These are phyloP conservation scores for Volvariella surrecta DNA, from an alignment of 1,284 basidiomycete species.

Conservation along the genomic window DNA sequence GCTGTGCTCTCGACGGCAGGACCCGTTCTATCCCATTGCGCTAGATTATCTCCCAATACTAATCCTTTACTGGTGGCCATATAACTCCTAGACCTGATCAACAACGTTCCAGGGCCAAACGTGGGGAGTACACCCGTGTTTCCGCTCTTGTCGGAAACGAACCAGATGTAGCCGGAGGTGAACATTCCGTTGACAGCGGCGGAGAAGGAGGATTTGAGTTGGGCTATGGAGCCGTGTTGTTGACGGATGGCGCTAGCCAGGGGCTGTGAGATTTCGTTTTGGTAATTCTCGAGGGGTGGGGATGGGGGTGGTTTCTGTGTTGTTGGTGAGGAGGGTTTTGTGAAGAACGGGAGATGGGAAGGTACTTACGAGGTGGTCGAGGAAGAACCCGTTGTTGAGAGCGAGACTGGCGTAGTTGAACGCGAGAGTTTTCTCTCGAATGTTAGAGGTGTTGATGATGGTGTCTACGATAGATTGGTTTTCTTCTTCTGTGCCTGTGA, in stretches of 20 bases:
- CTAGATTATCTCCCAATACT: constrained; percentile 11
- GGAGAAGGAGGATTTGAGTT: constrained; percentile 72
- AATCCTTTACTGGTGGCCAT: constrained; percentile 22
- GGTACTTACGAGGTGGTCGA: constrained; percentile 69
- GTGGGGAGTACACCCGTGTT: constrained; percentile 74
- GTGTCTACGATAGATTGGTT: constrained; percentile 65
- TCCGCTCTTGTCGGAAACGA: constrained; percentile 63
- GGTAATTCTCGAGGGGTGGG: constrained; percentile 27
- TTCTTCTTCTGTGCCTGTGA: constrained; percentile 49
- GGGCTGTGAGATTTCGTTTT: constrained; percentile 29
- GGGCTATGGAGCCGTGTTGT: constrained; percentile 56
- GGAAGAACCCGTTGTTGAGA: constrained; percentile 94
- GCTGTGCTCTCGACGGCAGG: constrained; percentile 9
- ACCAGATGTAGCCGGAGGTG: constrained; percentile 84
- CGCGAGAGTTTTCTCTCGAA: constrained; percentile 57
- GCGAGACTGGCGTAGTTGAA: constrained; percentile 93
- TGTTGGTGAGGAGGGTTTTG: constrained; percentile 2
- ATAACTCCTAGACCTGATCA: constrained; percentile 56
- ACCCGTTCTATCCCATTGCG: constrained; percentile 6
- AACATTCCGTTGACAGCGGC: constrained; percentile 74
- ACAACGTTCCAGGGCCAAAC: constrained; percentile 84
- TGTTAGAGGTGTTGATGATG: constrained; percentile 60
- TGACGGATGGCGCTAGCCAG: constrained; percentile 35
- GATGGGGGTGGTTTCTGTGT: constrained; percentile 43
- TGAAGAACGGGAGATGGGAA: constrained; percentile 6